Evolutionary conservation across 768 basidiomycete species (phyloP).

Genomic region (Phylloporus sp.): DNA sequence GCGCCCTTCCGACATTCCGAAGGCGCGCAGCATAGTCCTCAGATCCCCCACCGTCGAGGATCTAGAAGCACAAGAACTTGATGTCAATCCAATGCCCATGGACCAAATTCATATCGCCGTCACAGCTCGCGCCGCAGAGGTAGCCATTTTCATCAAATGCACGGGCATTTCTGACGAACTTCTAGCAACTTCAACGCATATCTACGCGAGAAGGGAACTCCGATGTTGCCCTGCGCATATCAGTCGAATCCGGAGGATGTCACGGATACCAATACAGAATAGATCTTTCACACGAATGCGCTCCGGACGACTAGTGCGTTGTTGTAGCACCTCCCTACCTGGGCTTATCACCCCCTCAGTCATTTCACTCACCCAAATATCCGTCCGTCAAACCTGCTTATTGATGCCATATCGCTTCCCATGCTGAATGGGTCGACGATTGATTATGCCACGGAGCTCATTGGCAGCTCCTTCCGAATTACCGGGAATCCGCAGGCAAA

Average conservation of each 20-base stretch:
- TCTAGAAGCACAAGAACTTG: conserved; percentile 56
- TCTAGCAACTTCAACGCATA: conserved; percentile 73
- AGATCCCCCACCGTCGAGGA: conserved; percentile 49
- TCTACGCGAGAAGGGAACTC: conserved; percentile 58
- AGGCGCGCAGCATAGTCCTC: conserved; percentile 45
- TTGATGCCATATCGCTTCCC: conserved; percentile 79
- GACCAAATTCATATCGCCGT: conserved; percentile 55
- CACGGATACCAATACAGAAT: conserved; percentile 97
- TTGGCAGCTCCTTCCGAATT: conserved; percentile 85
- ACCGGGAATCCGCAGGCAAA: conserved; percentile 87
- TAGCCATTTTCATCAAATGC: conserved; percentile 25
- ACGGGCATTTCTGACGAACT: not conserved
- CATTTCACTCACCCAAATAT: conserved; percentile 66
- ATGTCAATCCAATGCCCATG: conserved; percentile 52
- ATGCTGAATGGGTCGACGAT: conserved; percentile 84
- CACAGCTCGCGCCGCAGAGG: conserved; percentile 74
- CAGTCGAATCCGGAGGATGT: conserved; percentile 94
- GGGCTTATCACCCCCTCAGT: conserved; percentile 32
- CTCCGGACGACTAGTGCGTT: conserved; percentile 81
- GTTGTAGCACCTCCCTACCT: not conserved
- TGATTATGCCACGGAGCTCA: conserved; percentile 90
- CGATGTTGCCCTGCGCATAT: conserved; percentile 67
- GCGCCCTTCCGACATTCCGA: conserved; percentile 37
- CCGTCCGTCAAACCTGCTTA: conserved; percentile 66
- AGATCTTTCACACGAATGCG: conserved; percentile 61